These are phyloP conservation scores for Fusarium austroafricanum DNA, from an alignment of 2,329 filamentous ascomycete species.

Conservation along the genomic window DNA sequence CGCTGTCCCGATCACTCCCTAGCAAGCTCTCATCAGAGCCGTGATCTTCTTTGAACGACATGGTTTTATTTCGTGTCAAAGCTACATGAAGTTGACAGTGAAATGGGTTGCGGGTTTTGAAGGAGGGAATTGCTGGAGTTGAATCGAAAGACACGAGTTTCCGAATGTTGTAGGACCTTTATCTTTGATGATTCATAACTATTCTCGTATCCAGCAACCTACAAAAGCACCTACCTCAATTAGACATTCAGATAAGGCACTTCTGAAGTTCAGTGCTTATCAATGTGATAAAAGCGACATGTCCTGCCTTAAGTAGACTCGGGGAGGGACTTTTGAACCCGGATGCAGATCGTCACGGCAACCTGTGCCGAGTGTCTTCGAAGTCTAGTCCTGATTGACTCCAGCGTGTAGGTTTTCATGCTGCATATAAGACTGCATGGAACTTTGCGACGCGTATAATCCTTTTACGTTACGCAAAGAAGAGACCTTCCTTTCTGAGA, in stretches of 20 bases:
- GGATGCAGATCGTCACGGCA: neutral
- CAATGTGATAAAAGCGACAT: neutral
- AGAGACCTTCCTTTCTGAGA: conserved; percentile 1
- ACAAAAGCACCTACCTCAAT: neutral
- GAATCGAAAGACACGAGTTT: neutral
- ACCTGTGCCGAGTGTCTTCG: neutral
- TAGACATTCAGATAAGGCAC: neutral
- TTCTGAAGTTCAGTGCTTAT: neutral
- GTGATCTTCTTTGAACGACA: neutral
- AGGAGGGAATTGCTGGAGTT: no score
- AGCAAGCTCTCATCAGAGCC: conserved; percentile 6
- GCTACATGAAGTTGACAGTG: no score
- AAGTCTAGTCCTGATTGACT: neutral
- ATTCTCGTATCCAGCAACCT: no score
- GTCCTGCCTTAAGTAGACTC: neutral
- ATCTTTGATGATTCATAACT: neutral
- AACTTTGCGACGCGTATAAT: no score
- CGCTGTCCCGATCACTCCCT: neutral
- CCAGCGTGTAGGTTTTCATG: no score
- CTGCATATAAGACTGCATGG: no score
- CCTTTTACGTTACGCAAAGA: neutral
- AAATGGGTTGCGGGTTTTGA: no score
- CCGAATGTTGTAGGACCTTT: neutral
- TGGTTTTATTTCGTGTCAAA: no score
- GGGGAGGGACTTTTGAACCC: neutral